Base-by-base conservation (phyloP, 2,329 filamentous ascomycete genomes). In the Apiospora marii region DNA sequence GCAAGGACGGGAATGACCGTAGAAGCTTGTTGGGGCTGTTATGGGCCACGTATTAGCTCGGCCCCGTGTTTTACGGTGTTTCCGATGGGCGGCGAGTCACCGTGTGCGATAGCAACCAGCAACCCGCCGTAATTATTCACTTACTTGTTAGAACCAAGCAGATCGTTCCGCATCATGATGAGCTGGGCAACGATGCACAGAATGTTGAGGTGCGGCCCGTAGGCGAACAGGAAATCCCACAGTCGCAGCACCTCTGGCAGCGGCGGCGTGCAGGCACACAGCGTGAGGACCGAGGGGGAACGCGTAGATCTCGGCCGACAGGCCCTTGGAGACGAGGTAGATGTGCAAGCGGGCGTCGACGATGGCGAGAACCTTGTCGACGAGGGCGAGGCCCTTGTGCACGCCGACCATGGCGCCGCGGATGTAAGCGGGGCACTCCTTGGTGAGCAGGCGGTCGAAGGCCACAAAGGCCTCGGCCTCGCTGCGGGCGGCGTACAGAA, bases 141-240 rank as follows among this genome's bases (percentile, higher is more conserved):
- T 76, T 85, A 97, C 95, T 93, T 98, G 8, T 93, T 89, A 72
- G 93, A 97, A 72, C 91, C 91, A 77, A 99, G 84, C 70, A 99
- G 92, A 74, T 94, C 91, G 72, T 95, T 92, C 73, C 95, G 88
- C 84, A 98, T 94, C 78, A 97, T 89, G 68, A 98, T 92, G 70
- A 99, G 86, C 83, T 99, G 96, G 19, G 96, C 96, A 22, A 98
- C 96, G 75, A 99, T 98, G 81, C 96, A 98, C 30, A 99, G 84
- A 72, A 99, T 94, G 79, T 99, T 99, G 74, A 99, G 83, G 82
- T 99, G 96, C 48, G 95, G 92, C 0, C 96, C 96, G 77, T 98
- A 99, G 0, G 96, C 96, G 79, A 99, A 97, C 30, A 99, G 84
- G 78, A 99, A 99, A 81, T 99, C 96, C 96, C 96, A 99, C 2